A percentile compares a stretch with the other conserved stretches of the same genome.
phyloP scores from a whole-genome alignment of 768 basidiomycete species.

The Leucocoprinus birnbaumii region DNA sequence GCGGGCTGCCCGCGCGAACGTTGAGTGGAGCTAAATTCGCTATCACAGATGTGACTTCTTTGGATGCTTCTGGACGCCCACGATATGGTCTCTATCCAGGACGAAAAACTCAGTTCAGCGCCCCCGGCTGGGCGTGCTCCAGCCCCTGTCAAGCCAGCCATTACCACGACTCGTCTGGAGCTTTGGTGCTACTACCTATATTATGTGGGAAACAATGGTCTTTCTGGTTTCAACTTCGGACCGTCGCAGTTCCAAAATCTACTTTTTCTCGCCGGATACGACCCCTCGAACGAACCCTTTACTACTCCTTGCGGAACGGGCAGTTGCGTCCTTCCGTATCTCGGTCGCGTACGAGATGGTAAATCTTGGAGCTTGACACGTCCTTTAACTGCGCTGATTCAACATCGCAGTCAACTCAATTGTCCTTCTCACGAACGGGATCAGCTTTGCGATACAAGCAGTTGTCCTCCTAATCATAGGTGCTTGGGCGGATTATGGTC shows the following conservation, averaged over 20 bases:
- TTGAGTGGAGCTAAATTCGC: background rate
- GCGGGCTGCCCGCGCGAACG: background rate
- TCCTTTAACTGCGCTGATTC: background rate
- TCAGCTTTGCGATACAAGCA: constrained; percentile 77
- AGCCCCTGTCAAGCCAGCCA: background rate
- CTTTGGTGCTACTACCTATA: constrained; percentile 63
- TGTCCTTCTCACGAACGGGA: constrained; percentile 75
- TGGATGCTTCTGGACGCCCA: too few relatives aligned
- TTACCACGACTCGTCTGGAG: constrained; percentile 42
- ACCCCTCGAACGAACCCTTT: constrained; percentile 58
- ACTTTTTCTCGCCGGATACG: constrained; percentile 70
- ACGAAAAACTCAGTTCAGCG: background rate
- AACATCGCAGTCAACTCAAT: constrained; percentile 62
- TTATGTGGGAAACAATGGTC: constrained; percentile 65
- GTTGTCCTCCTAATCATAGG: constrained; percentile 62
- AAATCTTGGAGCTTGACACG: background rate
- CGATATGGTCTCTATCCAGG: background rate
- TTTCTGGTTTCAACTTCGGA: constrained; percentile 70
- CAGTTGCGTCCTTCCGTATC: constrained; percentile 64
- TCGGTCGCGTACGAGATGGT: constrained; percentile 62
- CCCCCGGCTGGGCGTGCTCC: background rate
- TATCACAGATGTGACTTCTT: too few relatives aligned
- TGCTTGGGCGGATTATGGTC: constrained; percentile 82
- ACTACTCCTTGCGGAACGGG: constrained; percentile 46
- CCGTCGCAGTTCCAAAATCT: constrained; percentile 77